These are phyloP conservation scores for Eremochloa ophiuroides DNA, from an alignment of 176 grass and related monocot species.

Conservation along the genomic window DNA sequence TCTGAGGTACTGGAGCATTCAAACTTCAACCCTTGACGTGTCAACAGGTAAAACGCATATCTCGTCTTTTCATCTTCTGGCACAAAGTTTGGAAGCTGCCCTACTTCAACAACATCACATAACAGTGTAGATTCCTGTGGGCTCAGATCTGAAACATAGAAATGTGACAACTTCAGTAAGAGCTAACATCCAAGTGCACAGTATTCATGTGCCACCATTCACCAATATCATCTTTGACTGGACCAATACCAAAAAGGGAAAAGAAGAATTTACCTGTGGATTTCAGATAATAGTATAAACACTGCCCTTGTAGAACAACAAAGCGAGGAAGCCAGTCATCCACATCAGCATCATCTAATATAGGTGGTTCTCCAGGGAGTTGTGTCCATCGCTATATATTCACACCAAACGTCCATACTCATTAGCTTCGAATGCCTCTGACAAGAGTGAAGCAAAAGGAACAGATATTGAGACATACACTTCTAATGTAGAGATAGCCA, in stretches of 20 bases:
- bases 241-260: background rate
- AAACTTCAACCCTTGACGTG: conserved; percentile 65
- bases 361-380: conserved; percentile 94
- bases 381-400: conserved; percentile 67
- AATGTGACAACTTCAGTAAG: background rate
- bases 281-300: conserved; percentile 86
- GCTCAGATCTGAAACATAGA: conserved; percentile 58
- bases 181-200: background rate
- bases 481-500: conserved; percentile 88
- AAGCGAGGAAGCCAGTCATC: conserved; percentile 91
- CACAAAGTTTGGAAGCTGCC: conserved; percentile 51
- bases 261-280: conserved; percentile 57
- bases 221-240: background rate
- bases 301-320: conserved; percentile 86
- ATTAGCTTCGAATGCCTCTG: background rate
- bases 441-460: background rate
- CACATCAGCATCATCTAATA: conserved; percentile 79
- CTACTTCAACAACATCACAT: conserved; percentile 62
- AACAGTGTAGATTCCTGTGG: conserved; percentile 79
- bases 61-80: conserved; percentile 61
- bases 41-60: conserved; percentile 77
- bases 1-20: conserved; percentile 76
- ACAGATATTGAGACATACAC: conserved; percentile 29
- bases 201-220: background rate
- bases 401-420: background rate